Evolutionary conservation across 2,329 filamentous ascomycete species (phyloP).

Genomic region (Knoxdaviesia capensis): DNA sequence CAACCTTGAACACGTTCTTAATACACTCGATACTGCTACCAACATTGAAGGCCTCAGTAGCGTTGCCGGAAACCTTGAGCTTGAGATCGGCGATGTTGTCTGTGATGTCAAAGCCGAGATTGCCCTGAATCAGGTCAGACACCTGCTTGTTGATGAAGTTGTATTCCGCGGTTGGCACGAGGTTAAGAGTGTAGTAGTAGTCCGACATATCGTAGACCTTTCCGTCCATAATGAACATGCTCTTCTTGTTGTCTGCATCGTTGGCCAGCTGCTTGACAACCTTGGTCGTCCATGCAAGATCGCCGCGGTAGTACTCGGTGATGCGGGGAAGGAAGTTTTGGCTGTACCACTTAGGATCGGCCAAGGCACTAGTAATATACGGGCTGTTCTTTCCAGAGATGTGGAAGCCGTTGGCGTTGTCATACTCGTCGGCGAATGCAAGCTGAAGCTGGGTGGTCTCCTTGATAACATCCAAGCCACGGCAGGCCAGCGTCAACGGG

Average conservation of each 20-base stretch:
- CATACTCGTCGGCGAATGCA: no score
- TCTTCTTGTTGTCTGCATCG: conserved; percentile 54
- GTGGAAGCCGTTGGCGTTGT: conserved; percentile 37
- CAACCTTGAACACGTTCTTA: conserved; percentile 64
- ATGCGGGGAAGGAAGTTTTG: conserved; percentile 58
- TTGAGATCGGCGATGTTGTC: conserved; percentile 37
- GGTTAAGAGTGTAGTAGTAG: conserved; percentile 61
- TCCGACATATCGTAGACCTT: conserved; percentile 78
- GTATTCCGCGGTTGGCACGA: conserved; percentile 33
- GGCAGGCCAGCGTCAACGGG: conserved; percentile 57
- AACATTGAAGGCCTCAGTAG: conserved; percentile 33
- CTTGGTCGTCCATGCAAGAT: conserved; percentile 50
- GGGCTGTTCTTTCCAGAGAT: conserved; percentile 42
- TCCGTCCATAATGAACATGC: conserved; percentile 40
- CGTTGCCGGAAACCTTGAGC: conserved; percentile 19
- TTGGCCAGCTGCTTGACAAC: conserved; percentile 45
- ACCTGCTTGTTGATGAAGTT: conserved; percentile 54
- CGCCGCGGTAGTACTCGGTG: conserved; percentile 69
- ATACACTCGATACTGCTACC: conserved; percentile 60
- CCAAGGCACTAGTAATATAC: conserved; percentile 35
- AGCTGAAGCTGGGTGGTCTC: no score
- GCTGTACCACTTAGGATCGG: conserved; percentile 56
- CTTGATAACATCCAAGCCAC: conserved; percentile 43
- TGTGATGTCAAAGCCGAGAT: conserved; percentile 65
- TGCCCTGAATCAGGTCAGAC: conserved; percentile 46